Conservation (phyloP, 2,329 filamentous ascomycete genomes). For the Neofusicoccum laricinum region DNA sequence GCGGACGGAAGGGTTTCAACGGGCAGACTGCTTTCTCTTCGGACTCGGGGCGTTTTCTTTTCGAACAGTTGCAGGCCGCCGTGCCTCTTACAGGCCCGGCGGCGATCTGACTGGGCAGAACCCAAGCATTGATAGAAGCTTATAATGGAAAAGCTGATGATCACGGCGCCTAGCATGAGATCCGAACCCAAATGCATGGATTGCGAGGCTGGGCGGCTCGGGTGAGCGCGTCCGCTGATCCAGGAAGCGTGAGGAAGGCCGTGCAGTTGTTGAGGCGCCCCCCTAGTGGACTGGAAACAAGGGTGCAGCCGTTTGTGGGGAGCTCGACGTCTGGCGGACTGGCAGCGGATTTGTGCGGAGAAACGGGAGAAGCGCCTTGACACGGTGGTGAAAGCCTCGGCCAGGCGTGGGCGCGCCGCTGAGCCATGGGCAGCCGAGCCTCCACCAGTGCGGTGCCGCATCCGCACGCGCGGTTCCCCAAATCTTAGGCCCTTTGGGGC, state of each 20-base stretch:
- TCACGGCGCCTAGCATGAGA: neutral
- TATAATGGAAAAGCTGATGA: conserved; percentile 9
- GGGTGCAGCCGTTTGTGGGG: neutral
- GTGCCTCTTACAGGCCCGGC: neutral
- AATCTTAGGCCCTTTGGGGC: neutral
- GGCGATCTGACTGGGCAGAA: neutral
- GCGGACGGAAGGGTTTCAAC: neutral
- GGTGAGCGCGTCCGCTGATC: conserved; percentile 16
- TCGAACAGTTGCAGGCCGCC: neutral
- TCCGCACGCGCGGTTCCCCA: conserved; percentile 9
- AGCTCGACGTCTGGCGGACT: neutral
- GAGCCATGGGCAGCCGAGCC: conserved; percentile 1
- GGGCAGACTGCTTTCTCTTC: conserved; percentile 11
- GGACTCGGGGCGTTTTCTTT: conserved; percentile 11
- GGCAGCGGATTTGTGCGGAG: conserved; percentile 11
- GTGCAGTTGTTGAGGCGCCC: conserved; percentile 7
- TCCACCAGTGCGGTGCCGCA: conserved; percentile 13
- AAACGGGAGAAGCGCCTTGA: neutral
- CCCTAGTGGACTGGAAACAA: neutral
- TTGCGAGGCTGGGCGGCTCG: conserved; percentile 4
- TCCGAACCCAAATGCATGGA: neutral
- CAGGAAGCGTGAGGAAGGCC: neutral
- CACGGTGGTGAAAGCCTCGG: conserved; percentile 4
- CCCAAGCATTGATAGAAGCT: conserved; percentile 11
- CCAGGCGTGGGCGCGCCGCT: neutral